Percentiles rank a stretch among this genome's conserved stretches.
Conservation (phyloP, 768 basidiomycete species). For the Candolleomyces efflorescens region DNA sequence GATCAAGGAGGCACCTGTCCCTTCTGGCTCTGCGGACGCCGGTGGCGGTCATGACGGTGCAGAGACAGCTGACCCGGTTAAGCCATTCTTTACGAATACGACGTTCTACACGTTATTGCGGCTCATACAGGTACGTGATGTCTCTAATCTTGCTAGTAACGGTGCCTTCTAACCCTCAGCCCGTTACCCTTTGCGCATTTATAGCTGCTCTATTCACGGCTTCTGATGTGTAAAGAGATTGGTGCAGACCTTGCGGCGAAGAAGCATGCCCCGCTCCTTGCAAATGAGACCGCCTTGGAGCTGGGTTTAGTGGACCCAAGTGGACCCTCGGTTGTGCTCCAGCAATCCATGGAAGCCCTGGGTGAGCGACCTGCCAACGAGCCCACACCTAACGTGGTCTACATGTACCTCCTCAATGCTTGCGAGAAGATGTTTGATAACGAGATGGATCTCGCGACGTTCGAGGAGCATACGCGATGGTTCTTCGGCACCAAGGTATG, state of each 20-base stretch:
- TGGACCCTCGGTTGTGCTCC: conserved; percentile 65
- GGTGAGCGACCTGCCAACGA: conserved; percentile 46
- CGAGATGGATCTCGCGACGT: conserved; percentile 87
- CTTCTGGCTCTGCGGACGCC: conserved; percentile 13
- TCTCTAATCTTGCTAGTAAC: conserved; percentile 4
- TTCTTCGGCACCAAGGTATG: conserved; percentile 85
- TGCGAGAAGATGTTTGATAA: conserved; percentile 93
- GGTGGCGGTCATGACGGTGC: conserved; percentile 10
- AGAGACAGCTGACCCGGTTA: conserved; percentile 27
- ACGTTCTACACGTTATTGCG: conserved; percentile 90
- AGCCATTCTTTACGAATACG: conserved; percentile 86
- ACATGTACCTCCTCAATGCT: conserved; percentile 83
- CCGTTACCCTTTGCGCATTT: conserved; percentile 2
- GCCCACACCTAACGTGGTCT: conserved; percentile 59
- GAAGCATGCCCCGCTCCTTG: conserved; percentile 60
- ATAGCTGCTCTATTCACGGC: conserved; percentile 85
- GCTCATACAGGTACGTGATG: conserved; percentile 67
- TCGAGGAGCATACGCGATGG: conserved; percentile 95
- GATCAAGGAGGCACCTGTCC: conserved; percentile 49
- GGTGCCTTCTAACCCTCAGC: conserved; percentile 4
- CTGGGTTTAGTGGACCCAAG: conserved; percentile 84
- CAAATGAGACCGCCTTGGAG: conserved; percentile 79
- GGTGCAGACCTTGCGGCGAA: conserved; percentile 65
- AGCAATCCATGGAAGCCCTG: conserved; percentile 60
- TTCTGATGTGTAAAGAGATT: conserved; percentile 80